Conservation (phyloP, 306 rosid genomes). For the Vicia sativa region DNA sequence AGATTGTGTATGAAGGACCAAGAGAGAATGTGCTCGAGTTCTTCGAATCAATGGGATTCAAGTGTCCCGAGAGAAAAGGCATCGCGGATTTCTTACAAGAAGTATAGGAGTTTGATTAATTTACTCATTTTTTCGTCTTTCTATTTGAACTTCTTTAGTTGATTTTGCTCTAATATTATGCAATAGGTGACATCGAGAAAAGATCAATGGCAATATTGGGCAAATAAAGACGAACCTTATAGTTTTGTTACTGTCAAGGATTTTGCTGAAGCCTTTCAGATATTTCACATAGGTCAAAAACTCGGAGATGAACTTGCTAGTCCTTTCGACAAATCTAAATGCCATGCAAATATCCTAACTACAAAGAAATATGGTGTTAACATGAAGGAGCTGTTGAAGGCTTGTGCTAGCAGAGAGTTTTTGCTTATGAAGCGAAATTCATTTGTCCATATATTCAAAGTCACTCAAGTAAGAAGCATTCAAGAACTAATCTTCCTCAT, state of each 20-base stretch:
- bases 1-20: slow-evolving; percentile 55
- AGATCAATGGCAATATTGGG: slow-evolving; percentile 95
- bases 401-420: slow-evolving; percentile 75
- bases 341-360: slow-evolving; percentile 68
- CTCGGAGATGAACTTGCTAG: slow-evolving; percentile 78
- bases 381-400: slow-evolving; percentile 66
- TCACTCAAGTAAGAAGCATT: slow-evolving; percentile 59
- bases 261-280: slow-evolving; percentile 70
- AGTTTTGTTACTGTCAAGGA: slow-evolving; percentile 69
- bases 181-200: slow-evolving; percentile 54
- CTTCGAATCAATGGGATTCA: slow-evolving; percentile 74
- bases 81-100: slow-evolving; percentile 58
- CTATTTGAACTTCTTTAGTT: neutral
- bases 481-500: neutral
- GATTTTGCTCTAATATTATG: slow-evolving; percentile 26
- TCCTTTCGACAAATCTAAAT: slow-evolving; percentile 68
- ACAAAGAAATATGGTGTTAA: slow-evolving; percentile 66
- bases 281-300: slow-evolving; percentile 64
- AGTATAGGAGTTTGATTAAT: slow-evolving; percentile 27
- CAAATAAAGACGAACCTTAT: slow-evolving; percentile 62
- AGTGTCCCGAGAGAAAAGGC: slow-evolving; percentile 71
- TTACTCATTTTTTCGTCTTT: no score
- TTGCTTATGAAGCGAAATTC: slow-evolving; percentile 92
- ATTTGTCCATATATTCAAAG: slow-evolving; percentile 76
- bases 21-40: slow-evolving; percentile 57